Evolutionary conservation across 352 stramenopile species (phyloP).

Genomic region (Pythium pectinolyticum): DNA sequence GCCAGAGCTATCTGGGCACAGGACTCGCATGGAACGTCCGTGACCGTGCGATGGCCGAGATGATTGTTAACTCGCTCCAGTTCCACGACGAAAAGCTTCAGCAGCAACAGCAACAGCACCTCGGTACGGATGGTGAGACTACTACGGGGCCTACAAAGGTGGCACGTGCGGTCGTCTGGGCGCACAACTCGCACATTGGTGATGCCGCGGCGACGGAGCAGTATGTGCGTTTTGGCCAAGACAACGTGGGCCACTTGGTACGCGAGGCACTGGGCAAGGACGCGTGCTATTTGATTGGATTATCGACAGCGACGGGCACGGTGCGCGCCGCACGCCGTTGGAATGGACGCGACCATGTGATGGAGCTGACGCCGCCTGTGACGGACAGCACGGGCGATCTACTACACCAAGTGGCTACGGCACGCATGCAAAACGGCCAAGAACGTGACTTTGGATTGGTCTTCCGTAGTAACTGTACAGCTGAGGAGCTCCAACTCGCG

Average conservation of each 20-base stretch:
- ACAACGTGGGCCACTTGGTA: slow-evolving; percentile 38
- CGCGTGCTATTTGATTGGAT: slow-evolving; percentile 30
- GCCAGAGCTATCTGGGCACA: slow-evolving; percentile 31
- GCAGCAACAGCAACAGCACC: background rate
- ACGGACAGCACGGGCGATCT: slow-evolving; percentile 24
- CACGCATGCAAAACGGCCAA: background rate
- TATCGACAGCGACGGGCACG: slow-evolving; percentile 31
- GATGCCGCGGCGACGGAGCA: slow-evolving; percentile 30
- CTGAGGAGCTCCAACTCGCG: background rate
- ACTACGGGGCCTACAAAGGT: too few species aligned
- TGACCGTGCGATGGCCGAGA: slow-evolving; percentile 35
- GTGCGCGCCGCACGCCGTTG: slow-evolving; percentile 31
- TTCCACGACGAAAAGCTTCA: slow-evolving; percentile 38
- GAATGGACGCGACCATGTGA: slow-evolving; percentile 34
- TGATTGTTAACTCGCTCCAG: slow-evolving; percentile 32
- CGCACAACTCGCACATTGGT: slow-evolving; percentile 41
- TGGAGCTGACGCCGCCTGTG: slow-evolving; percentile 27
- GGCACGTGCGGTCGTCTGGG: slow-evolving; percentile 38
- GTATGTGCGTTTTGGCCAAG: slow-evolving; percentile 25
- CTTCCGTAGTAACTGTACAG: slow-evolving; percentile 17
- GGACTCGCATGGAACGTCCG: slow-evolving; percentile 37
- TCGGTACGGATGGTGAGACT: too few species aligned
- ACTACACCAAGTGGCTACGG: slow-evolving; percentile 23
- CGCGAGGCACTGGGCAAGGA: slow-evolving; percentile 25
- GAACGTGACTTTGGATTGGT: slow-evolving; percentile 28